phyloP scores from a whole-genome alignment of 1,284 basidiomycete genomes.

The Erythrobasidium hasegawianum region DNA sequence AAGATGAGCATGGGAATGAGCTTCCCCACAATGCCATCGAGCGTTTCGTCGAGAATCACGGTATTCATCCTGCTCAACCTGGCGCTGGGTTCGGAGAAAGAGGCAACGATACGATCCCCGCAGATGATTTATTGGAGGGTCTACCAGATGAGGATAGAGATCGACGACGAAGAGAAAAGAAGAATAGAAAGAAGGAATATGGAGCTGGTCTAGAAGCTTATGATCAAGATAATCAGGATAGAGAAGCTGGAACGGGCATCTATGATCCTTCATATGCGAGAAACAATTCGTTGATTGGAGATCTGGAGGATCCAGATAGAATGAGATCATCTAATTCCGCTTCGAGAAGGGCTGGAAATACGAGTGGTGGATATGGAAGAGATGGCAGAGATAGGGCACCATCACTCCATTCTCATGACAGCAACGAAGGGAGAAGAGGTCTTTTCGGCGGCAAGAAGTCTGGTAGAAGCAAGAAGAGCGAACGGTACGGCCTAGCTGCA shows the following conservation, averaged over 20 bases:
- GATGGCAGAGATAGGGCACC: background rate
- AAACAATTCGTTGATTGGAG: constrained; percentile 17
- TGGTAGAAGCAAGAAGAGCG: constrained; percentile 30
- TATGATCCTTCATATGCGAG: background rate
- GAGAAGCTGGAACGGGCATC: constrained; percentile 5
- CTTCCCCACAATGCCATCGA: constrained; percentile 1
- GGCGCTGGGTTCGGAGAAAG: constrained; percentile 12
- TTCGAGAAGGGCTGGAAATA: too few species aligned
- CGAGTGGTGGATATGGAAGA: too few species aligned
- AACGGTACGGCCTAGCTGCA: constrained; percentile 20
- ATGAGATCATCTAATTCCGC: background rate
- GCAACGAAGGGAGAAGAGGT: background rate
- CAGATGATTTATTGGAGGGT: constrained; percentile 13
- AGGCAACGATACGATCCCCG: constrained; percentile 17
- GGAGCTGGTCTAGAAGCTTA: constrained; percentile 22
- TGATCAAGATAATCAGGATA: constrained; percentile 22
- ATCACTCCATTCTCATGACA: background rate
- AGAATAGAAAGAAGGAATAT: constrained; percentile 11
- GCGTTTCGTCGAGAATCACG: constrained; percentile 29
- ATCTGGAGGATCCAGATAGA: constrained; percentile 27
- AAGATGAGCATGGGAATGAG: constrained; percentile 33
- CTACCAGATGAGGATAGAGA: constrained; percentile 28
- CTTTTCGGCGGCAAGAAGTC: constrained; percentile 23
- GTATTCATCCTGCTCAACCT: constrained; percentile 29
- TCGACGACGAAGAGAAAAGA: constrained; percentile 13